Conservation (phyloP, 768 basidiomycete species). For the Scleroderma bovista region DNA sequence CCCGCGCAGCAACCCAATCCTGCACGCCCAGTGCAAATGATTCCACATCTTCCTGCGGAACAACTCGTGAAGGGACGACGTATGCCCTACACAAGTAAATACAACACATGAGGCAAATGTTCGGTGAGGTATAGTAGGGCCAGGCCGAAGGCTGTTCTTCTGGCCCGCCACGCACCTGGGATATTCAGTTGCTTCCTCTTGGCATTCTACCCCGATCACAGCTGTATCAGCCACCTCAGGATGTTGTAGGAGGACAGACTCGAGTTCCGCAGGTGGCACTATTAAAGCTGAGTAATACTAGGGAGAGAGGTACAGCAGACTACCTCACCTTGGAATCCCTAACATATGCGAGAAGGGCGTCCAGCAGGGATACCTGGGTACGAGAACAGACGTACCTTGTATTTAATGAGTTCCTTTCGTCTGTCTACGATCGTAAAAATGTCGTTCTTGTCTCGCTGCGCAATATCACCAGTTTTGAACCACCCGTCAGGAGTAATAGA, state of each 20-base stretch:
- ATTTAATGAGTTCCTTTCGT: conserved; percentile 71
- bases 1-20: conserved; percentile 62
- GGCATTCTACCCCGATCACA: conserved; percentile 70
- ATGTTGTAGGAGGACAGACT: conserved; percentile 68
- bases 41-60: conserved; percentile 13
- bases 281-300: background rate
- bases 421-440: conserved; percentile 73
- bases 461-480: conserved; percentile 90
- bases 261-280: conserved; percentile 88
- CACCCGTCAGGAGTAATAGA: conserved; percentile 70
- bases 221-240: conserved; percentile 73
- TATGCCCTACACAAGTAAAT: conserved; percentile 45
- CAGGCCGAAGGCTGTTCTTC: too few relatives aligned
- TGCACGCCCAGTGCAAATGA: conserved; percentile 47
- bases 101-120: background rate
- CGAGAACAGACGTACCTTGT: conserved; percentile 41
- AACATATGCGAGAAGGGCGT: background rate
- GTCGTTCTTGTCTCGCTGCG: conserved; percentile 58
- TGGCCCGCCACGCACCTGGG: conserved; percentile 45
- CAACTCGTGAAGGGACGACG: conserved; percentile 30
- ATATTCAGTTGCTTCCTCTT: conserved; percentile 71
- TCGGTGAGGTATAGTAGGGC: too few relatives aligned
- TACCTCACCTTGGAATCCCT: conserved; percentile 71
- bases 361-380: background rate
- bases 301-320: background rate